phyloP scores from a whole-genome alignment of 78 protist genomes.

The Dictyostelium firmibasis region DNA sequence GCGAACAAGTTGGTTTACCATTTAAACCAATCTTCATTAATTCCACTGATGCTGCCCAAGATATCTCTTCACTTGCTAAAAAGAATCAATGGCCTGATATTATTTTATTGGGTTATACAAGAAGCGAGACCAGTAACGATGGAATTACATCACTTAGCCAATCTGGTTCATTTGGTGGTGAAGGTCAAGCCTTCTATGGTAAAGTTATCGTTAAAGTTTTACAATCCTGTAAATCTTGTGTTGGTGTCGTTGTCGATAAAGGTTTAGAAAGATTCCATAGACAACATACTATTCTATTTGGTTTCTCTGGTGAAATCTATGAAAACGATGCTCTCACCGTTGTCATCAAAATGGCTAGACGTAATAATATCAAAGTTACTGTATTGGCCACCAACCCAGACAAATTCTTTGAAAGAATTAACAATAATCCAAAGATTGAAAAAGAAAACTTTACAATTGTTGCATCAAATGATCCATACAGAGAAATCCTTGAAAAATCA shows the following conservation, averaged over 20 bases:
- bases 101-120: not conserved
- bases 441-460: not conserved
- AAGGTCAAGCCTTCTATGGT: not conserved
- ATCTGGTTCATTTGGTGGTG: not conserved
- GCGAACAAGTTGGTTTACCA: not conserved
- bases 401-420: not conserved
- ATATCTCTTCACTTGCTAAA: not conserved
- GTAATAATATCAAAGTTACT: conserved; percentile 13
- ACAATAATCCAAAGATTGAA: not conserved
- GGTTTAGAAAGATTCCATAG: conserved; percentile 57
- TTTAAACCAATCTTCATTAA: conserved; percentile 55
- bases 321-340: conserved; percentile 51
- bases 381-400: not conserved
- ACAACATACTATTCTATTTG: conserved; percentile 31
- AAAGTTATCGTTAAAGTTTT: conserved; percentile 16
- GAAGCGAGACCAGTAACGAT: not conserved
- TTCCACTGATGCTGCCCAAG: conserved; percentile 17
- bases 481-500: not conserved
- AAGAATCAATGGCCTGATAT: conserved; percentile 41
- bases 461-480: not conserved
- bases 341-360: conserved; percentile 48
- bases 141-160: not conserved
- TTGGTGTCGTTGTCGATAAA: conserved; percentile 67
- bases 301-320: conserved; percentile 36
- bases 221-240: conserved; percentile 24